Base-by-base conservation (phyloP, 2,329 filamentous ascomycete species). In the Berkeleyomyces rouxiae region DNA sequence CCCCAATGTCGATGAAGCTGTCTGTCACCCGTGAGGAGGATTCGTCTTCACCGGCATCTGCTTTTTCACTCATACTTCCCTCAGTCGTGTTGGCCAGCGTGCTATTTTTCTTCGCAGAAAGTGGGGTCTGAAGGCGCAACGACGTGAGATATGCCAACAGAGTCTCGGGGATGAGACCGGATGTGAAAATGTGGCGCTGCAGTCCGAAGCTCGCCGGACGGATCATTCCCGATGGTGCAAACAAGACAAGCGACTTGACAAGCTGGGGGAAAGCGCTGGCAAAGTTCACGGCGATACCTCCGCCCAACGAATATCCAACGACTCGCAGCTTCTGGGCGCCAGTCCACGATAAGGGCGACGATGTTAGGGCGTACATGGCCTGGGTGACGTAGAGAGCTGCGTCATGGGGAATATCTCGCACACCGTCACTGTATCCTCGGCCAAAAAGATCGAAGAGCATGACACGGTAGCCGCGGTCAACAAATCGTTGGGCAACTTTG, bases 231-330 rank as follows among this genome's bases (percentile, higher is more conserved):
- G 85, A 79, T 0, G 91, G 90, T 0, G 90, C 89, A 49, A 96
- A 79, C 4, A 96, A 79, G 9, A 93, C 77, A 31, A 96, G 76
- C 7, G 79, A 82, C 10, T 79, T 78, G 11, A 96, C 78, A 63
- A 92, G 75, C 58, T 81, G 71, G 0, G 88, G 87, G 70, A 91
- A 90, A 64, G 84, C 80, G 7, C 82, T 82, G 5, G 88, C 82
- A 70, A 95, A 92, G 65, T 85, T 82, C 4, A 85, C 82, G 3
- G 84, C 83, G 62, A 95, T 85, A 61, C 86, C 88, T 57, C 90
- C 90, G 63, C 90, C 90, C 0, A 95, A 79, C 0, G 87, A 91
- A 73, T 93, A 95, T 9, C 90, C 90, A 10, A 91, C 74, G 23
- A 95, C 72, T 58, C 79, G 79, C 70, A 93, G 83, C 58, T 76